Percentiles rank a stretch among this genome's conserved stretches.
phyloP scores from a whole-genome alignment of 768 basidiomycete genomes.

The Pholiota molesta region DNA sequence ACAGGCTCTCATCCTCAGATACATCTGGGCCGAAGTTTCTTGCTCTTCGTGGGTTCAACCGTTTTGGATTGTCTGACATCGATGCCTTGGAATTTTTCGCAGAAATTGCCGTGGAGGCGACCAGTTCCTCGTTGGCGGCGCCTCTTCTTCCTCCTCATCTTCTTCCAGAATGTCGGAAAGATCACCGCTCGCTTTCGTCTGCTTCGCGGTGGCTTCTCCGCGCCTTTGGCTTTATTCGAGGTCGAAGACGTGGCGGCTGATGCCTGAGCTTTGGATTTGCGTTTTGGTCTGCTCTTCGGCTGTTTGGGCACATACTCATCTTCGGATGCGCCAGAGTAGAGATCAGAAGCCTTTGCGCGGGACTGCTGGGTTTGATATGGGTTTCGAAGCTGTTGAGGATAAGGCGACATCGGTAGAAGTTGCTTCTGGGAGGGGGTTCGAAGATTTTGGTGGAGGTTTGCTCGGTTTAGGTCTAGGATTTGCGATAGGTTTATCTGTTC shows the following conservation, averaged over 20 bases:
- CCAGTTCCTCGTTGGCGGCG: neutral
- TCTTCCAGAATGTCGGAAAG: conserved; percentile 23
- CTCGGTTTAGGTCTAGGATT: neutral
- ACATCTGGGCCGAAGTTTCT: neutral
- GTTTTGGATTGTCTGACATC: neutral
- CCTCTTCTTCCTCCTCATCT: conserved; percentile 21
- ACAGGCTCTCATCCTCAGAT: neutral
- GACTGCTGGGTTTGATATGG: neutral
- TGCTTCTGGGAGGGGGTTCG: neutral
- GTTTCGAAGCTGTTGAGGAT: neutral
- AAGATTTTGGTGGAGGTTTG: neutral
- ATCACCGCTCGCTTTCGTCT: conserved; percentile 4
- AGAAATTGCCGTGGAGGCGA: neutral
- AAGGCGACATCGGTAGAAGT: neutral
- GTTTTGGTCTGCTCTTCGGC: conserved; percentile 4
- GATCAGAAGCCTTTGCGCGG: conserved; percentile 11
- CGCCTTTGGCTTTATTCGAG: neutral
- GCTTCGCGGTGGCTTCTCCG: conserved; percentile 9
- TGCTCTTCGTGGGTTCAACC: neutral
- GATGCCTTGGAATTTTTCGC: neutral
- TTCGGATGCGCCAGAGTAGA: conserved; percentile 20
- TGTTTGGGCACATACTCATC: conserved; percentile 21
- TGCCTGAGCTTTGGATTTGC: neutral
- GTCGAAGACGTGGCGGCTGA: neutral
- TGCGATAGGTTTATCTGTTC: neutral